Evolutionary conservation across 352 stramenopile species (phyloP).

Genomic region (Pythium oligandrum): DNA sequence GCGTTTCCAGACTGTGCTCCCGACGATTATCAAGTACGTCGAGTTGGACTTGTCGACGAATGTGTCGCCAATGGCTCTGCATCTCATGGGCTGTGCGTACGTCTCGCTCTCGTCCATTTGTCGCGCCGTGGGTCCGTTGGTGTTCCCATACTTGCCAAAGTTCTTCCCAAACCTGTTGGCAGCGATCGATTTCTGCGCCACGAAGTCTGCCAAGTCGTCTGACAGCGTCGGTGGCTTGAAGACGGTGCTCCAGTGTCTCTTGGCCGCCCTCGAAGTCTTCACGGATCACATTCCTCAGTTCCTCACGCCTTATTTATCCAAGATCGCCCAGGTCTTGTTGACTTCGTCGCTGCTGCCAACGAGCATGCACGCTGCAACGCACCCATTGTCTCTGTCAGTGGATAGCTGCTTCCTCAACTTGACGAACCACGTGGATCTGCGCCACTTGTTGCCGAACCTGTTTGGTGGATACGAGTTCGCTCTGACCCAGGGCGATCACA

Average conservation of each 20-base stretch:
- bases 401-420: constrained; percentile 65
- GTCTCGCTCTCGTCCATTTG: constrained; percentile 79
- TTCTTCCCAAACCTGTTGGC: constrained; percentile 77
- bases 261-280: constrained; percentile 75
- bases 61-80: constrained; percentile 44
- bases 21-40: constrained; percentile 75
- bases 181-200: constrained; percentile 47
- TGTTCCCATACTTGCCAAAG: constrained; percentile 78
- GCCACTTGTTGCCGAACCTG: constrained; percentile 65
- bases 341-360: constrained; percentile 39
- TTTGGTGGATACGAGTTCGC: constrained; percentile 68
- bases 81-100: constrained; percentile 79
- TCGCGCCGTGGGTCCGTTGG: constrained; percentile 53
- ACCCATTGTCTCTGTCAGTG: constrained; percentile 44
- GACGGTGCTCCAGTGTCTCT: constrained; percentile 70
- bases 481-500: constrained; percentile 42
- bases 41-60: constrained; percentile 40
- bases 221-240: constrained; percentile 20
- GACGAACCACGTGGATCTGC: constrained; percentile 66
- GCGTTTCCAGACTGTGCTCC: constrained; percentile 66
- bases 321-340: constrained; percentile 58
- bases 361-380: constrained; percentile 18
- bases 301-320: constrained; percentile 65
- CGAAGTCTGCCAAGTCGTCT: constrained; percentile 16
- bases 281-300: constrained; percentile 83